Conservation (phyloP, 2,329 filamentous ascomycete genomes). For the Colletotrichum sp. region DNA sequence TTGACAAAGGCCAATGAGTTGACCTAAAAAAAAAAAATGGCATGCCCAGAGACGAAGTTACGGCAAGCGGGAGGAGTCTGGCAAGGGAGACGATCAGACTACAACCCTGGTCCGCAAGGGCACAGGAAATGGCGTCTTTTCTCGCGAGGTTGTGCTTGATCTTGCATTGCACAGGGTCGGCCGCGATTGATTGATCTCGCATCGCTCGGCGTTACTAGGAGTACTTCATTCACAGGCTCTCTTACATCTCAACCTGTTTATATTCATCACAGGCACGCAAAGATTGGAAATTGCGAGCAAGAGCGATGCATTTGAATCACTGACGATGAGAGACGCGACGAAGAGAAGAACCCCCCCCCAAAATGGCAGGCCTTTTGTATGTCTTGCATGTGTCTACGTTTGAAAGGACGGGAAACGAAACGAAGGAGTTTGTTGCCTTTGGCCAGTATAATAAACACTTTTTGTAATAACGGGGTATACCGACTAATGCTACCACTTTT, state of each 20-base stretch:
- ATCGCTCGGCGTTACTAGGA: conserved; percentile 6
- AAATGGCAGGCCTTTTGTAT: not conserved
- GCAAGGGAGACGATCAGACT: not conserved
- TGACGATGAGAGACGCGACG: not conserved
- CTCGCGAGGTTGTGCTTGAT: not conserved
- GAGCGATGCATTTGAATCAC: not conserved
- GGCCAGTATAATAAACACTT: not conserved
- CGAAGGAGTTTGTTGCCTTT: not conserved
- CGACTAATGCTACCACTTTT: not conserved
- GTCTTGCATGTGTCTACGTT: not conserved
- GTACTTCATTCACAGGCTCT: not conserved
- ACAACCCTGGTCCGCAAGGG: not conserved
- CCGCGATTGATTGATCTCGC: not conserved
- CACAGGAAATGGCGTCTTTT: not conserved
- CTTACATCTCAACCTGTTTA: not conserved
- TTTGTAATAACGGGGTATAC: conserved; percentile 3
- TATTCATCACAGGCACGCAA: not conserved
- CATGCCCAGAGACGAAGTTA: not conserved
- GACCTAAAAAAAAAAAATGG: not conserved
- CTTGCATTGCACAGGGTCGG: not conserved
- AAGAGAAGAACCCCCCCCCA: not conserved
- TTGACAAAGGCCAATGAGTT: not conserved
- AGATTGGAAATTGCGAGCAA: not conserved
- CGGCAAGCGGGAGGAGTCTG: not conserved
- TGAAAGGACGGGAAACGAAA: not conserved